Base-by-base conservation (phyloP, 768 basidiomycete genomes). In the Naematelia encephala region DNA sequence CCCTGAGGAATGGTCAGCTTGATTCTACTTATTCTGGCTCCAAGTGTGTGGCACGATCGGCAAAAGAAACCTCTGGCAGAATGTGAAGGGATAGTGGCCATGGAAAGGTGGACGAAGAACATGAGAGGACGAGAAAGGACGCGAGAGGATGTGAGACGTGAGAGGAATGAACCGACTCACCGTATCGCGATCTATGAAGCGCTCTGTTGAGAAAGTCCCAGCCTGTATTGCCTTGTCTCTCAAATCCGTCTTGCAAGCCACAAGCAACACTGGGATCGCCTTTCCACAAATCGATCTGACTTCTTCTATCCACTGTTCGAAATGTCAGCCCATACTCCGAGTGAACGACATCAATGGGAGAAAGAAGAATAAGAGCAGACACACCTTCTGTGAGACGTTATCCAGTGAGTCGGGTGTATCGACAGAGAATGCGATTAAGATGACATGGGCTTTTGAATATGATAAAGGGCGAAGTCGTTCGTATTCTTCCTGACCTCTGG, bases 361-460 rank as follows among this genome's bases (percentile, higher is more conserved):
- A 43, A 10, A 19, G 46, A 13, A 8, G 10, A 27, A 8, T 23
- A 4, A 5, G 8, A 22, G 12, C 29, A 29, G 22, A 54, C 80
- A 56, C 71, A 87, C 92, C 85, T 98, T 98, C 64, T 87, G 86
- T 21, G 86, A 83, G 21, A 98, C 94, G 80, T 98, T 97, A 66
- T 98, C 93, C 58, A 98, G 81, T 39, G 91, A 94, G 79, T 98
- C 96, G 22, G 91, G 91, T 34, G 91, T 91, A 79, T 97, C 94
- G 70, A 98, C 86, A 51, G 91, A 85, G 76, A 93, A 99, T 46
- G 93, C 93, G 73, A 99, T 98, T 64, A 99, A 85, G 75, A 99
- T 96, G 71, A 99, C 90, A 78, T 99, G 96, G 60, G 94, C 96
- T 81, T 96, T 91, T 54, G 92, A 91, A 79, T 98, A 98, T 48